Evolutionary conservation across 2,329 filamentous ascomycete genomes (phyloP), one percentile per base, ranked within the genome.

Genomic region (Pseudogymnoascus sp.): DNA sequence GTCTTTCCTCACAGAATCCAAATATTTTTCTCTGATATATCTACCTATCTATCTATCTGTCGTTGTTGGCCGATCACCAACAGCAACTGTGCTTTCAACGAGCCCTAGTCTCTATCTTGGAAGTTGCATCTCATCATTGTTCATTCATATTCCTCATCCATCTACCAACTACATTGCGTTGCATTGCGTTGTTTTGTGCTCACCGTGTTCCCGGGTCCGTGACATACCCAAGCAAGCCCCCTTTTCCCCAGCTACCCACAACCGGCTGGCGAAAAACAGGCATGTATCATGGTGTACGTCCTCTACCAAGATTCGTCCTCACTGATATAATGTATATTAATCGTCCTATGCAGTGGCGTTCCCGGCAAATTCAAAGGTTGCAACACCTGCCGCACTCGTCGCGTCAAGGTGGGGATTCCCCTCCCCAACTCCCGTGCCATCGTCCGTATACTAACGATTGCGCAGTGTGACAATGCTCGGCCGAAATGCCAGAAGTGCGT

Each of bases 361-460:
- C 79, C 83, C 37, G 84, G 84, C 61, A 86, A 86, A 73, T 86
- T 82, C 72, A 86, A 86, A 72, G 84, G 84, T 37, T 86, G 84
- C 74, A 83, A 85, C 73, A 86, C 84, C 29, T 86, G 84, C 70
- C 77, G 84, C 61, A 75, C 78, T 31, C 76, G 84, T 61, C 78
- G 85, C 72, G 84, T 86, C 65, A 85, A 84, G 71, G 84, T 84
- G 75, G 67, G 78, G 26, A 47, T 21, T 11, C 16, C 60, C 35
- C 4, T 72, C 1, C 13, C 24, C 24, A 31, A 19, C 14, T 4
- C 10, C 31, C 1, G 1, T 24, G 29, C 40, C 37, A 16, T 38
- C 31, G 24, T 29, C 21, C 21, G 33, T 37, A 21, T 63, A 16
- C 13, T 62, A 31, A 64, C 7, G 6, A 14, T 11, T 11, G 7